Evolutionary conservation across 2,329 filamentous ascomycete species (phyloP).

Genomic region (Cladobotryum protrusum): DNA sequence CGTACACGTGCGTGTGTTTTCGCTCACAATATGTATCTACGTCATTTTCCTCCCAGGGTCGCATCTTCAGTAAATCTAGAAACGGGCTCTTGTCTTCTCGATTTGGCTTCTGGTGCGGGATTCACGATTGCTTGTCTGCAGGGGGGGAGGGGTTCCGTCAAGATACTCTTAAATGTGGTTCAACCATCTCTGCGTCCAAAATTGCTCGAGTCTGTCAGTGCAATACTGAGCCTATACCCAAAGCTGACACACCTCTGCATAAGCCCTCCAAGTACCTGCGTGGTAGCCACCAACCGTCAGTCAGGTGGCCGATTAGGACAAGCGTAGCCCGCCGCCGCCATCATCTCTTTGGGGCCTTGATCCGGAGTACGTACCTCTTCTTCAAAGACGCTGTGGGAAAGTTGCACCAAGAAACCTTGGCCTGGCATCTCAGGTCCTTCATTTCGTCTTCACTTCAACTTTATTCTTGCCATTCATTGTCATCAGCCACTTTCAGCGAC

Average conservation of each 20-base stretch:
- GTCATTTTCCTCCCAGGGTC: neutral
- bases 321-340: constrained; percentile 8
- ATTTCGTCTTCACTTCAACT: neutral
- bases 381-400: too few species aligned
- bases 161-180: neutral
- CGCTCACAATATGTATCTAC: neutral
- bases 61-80: neutral
- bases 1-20: too few species aligned
- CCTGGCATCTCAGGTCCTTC: too few species aligned
- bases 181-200: too few species aligned
- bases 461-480: too few species aligned
- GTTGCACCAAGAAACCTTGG: too few species aligned
- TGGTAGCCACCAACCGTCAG: neutral
- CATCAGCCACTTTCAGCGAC: too few species aligned
- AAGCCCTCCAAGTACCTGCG: neutral
- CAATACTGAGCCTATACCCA: neutral
- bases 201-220: neutral
- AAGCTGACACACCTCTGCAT: neutral
- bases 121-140: too few species aligned
- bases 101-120: too few species aligned
- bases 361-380: too few species aligned
- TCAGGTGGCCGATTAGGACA: constrained; percentile 3
- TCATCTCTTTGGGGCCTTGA: neutral
- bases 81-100: neutral
- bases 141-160: neutral